Percentiles rank a stretch among this genome's conserved stretches.
Evolutionary conservation across 202 grass and related monocot species (phyloP).

Genomic region (Setaria italica): DNA sequence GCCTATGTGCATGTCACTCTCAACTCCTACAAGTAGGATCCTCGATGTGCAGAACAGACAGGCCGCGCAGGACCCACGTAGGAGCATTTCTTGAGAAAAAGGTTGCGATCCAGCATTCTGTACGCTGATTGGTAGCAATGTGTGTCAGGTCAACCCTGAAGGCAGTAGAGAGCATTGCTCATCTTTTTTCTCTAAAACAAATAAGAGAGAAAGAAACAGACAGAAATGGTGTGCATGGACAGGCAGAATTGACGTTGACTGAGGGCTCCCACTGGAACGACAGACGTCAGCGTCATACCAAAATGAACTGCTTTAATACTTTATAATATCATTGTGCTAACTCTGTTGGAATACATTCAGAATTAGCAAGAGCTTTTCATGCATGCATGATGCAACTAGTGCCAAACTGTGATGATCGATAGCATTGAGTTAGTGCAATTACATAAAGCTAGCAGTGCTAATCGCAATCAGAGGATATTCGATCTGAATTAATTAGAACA

Average conservation of each 20-base stretch:
- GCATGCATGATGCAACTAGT: neutral
- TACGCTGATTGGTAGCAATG: neutral
- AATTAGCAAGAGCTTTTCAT: neutral
- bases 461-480: neutral
- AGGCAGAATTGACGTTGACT: neutral
- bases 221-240: neutral
- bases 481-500: neutral
- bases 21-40: no score
- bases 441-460: neutral
- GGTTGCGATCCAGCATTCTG: neutral
- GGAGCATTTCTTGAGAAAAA: neutral
- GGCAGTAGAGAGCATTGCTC: neutral
- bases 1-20: no score
- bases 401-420: neutral
- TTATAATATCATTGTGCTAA: neutral
- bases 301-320: neutral
- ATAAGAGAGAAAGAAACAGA: neutral
- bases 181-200: neutral
- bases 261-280: neutral
- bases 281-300: neutral
- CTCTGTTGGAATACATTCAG: neutral
- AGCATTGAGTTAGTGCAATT: neutral
- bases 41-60: neutral
- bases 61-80: neutral
- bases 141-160: neutral